A percentile compares a stretch with the other conserved stretches of the same genome.
Evolutionary conservation across 2,329 filamentous ascomycete genomes (phyloP).

Genomic region (Metarhizium album): DNA sequence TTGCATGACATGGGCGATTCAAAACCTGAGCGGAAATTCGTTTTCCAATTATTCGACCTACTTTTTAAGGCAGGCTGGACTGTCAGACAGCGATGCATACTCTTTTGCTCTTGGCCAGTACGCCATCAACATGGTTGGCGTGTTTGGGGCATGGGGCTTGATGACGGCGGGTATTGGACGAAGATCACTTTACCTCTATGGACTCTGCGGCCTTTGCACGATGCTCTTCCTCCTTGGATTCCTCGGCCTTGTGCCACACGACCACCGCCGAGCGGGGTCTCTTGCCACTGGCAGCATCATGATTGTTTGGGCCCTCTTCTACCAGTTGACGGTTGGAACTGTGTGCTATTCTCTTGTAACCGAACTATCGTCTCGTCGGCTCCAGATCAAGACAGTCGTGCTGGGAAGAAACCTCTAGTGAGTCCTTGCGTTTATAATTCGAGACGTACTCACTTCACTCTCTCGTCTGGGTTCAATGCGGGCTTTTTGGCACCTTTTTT

Average conservation of each 20-base stretch:
- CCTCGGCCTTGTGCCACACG: conserved; percentile 58
- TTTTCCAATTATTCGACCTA: conserved; percentile 58
- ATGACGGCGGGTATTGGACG: conserved; percentile 69
- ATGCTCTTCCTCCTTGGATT: conserved; percentile 83
- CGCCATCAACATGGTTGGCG: conserved; percentile 66
- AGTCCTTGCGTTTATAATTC: conserved; percentile 16
- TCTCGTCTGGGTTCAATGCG: too few species aligned
- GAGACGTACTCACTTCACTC: neutral
- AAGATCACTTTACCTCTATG: conserved; percentile 64
- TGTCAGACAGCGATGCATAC: conserved; percentile 41
- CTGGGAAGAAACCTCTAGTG: conserved; percentile 68
- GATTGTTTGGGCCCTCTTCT: conserved; percentile 71
- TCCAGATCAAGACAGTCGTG: conserved; percentile 88
- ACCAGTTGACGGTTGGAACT: conserved; percentile 80
- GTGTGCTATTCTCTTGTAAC: conserved; percentile 84
- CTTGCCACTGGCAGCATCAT: conserved; percentile 79
- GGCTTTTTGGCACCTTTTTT: neutral
- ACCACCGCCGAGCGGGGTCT: conserved; percentile 48
- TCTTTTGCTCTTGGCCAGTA: conserved; percentile 54
- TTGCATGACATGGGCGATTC: conserved; percentile 53
- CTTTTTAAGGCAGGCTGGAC: conserved; percentile 50
- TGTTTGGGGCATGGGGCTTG: conserved; percentile 71
- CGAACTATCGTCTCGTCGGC: conserved; percentile 68
- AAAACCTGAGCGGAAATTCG: conserved; percentile 52
- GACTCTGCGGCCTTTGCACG: conserved; percentile 58